Evolutionary conservation across 192 early-diverging fungal genomes (phyloP).

Genomic region (Backusella tuberculispora): DNA sequence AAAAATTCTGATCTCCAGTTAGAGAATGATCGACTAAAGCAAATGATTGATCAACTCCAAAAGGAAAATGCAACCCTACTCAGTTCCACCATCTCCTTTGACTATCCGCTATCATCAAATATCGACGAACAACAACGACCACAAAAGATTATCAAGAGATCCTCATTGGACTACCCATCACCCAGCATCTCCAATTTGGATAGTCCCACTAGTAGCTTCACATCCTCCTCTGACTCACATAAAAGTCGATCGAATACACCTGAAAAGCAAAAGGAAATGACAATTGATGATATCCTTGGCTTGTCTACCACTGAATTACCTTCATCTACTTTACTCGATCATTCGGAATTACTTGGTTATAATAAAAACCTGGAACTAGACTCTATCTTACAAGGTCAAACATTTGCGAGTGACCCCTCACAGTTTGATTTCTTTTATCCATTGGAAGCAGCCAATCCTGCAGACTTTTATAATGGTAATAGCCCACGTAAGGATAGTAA

Average conservation of each 20-base stretch:
- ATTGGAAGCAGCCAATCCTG: background rate
- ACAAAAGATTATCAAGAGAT: conserved; percentile 1
- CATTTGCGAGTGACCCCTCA: conserved; percentile 8
- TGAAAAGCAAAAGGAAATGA: background rate
- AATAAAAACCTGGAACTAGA: background rate
- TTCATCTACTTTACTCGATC: background rate
- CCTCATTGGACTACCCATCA: background rate
- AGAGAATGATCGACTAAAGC: background rate
- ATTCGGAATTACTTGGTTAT: background rate
- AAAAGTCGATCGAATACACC: conserved; percentile 10
- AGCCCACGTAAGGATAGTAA: too few species aligned
- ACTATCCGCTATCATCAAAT: background rate
- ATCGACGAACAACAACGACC: background rate
- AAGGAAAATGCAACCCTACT: conserved; percentile 7
- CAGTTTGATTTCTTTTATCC: background rate
- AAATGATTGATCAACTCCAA: conserved; percentile 9
- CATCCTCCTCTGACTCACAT: background rate
- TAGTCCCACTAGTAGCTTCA: background rate
- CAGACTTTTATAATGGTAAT: background rate
- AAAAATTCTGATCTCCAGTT: background rate
- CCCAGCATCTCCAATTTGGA: background rate
- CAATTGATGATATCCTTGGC: conserved; percentile 6
- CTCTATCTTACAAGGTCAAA: background rate
- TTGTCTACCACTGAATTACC: background rate
- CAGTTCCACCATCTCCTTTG: background rate